Evolutionary conservation across 805 yeast genomes (phyloP), one percentile per base, ranked within the genome.

Genomic region (Candida ortonii): DNA sequence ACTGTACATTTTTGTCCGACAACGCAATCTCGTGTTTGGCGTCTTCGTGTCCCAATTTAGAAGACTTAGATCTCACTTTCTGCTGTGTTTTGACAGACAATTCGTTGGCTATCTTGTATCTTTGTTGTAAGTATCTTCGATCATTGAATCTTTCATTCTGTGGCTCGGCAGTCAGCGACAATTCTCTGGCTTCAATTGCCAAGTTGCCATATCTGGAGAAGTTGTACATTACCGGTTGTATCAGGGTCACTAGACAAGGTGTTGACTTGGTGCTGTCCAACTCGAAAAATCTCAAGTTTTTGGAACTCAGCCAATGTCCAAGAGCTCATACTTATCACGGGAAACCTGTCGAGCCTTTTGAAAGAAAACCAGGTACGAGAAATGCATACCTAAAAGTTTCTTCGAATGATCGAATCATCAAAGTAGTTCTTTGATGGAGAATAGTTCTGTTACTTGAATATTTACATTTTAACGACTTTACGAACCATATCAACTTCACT

Each of bases 91-190:
- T 84, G 29, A 73, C 84, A 7, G 89, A 84, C 50, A 68, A 74
- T 23, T 70, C 89, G 3, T 64, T 84, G 17, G 86, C 83, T 44
- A 76, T 80, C 2, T 55, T 84, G 14, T 70, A 83, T 41, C 59
- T 78, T 12, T 83, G 84, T n/a, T 81, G 87, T 50, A 79, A 74
- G 30, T 55, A 65, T 6, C 55, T 84, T 39, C 55, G 64, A 26
- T 55, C 59, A 14, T 59, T 84, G 41, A 80, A 80, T 46, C 54
- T 83, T 21, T 76, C 85, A 7, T 84, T 81, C 50, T 84, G 90
- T 58, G 90, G 90, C 4, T 71, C 83, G 19, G 89, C 90, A 1
- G 87, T 84, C 5, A 78, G 86, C 49, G 90, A 84, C 48, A 69
- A 78, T 12, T 76, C 87, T 1, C 54, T 83, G 24, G 67, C 76